These are phyloP conservation scores for Citrullus colocynthis DNA, from an alignment of 306 rosid species.

Conservation along the genomic window DNA sequence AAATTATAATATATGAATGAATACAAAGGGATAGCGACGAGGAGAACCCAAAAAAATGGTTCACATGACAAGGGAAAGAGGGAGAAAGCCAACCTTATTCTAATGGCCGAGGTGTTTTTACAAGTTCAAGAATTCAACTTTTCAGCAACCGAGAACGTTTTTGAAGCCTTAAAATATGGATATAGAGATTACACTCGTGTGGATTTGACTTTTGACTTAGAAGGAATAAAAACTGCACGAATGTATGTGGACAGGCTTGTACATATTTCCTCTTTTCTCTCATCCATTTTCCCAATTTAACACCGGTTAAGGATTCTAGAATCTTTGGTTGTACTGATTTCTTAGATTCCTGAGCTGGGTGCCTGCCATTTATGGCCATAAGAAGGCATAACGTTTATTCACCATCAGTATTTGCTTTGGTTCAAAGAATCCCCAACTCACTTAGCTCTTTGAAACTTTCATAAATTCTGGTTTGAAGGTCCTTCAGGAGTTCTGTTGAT, in stretches of 20 bases:
- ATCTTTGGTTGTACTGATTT: slow-evolving; percentile 9
- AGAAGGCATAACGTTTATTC: background rate
- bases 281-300: slow-evolving; percentile 8
- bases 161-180: slow-evolving; percentile 67
- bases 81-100: slow-evolving; percentile 24
- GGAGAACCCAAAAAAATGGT: background rate
- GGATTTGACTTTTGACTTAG: slow-evolving; percentile 63
- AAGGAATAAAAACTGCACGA: slow-evolving; percentile 18
- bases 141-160: slow-evolving; percentile 44
- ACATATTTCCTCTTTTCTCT: slow-evolving; percentile 29
- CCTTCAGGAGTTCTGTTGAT: slow-evolving; percentile 25
- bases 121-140: slow-evolving; percentile 45
- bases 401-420: background rate
- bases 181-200: slow-evolving; percentile 58
- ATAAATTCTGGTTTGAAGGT: background rate
- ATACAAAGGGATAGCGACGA: background rate
- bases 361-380: slow-evolving; percentile 17
- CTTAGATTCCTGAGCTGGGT: slow-evolving; percentile 13
- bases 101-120: slow-evolving; percentile 42
- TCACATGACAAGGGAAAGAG: slow-evolving; percentile 25
- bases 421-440: slow-evolving; percentile 5
- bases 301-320: slow-evolving; percentile 17
- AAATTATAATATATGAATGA: background rate
- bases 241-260: slow-evolving; percentile 34
- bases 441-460: slow-evolving; percentile 13